Percentiles rank a stretch among this genome's conserved stretches.
phyloP scores from a whole-genome alignment of 1,284 basidiomycete genomes.

The Apiotrichum laibachii region DNA sequence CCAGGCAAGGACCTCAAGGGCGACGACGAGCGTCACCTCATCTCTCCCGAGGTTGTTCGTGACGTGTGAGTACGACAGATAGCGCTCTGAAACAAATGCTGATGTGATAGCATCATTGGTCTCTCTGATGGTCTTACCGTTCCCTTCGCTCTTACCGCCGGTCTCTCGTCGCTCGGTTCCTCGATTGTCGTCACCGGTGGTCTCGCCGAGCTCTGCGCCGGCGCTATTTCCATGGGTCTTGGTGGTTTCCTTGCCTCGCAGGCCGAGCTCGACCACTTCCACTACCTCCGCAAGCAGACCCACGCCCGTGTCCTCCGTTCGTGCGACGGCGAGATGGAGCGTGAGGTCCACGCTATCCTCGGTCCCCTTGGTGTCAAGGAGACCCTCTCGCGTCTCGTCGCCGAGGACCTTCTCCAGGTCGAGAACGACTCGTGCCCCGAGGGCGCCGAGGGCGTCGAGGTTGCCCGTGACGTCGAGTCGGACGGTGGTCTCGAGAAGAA shows the following conservation, averaged over 20 bases:
- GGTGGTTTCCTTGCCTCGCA: slow-evolving; percentile 96
- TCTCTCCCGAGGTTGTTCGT: slow-evolving; percentile 52
- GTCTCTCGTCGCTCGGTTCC: slow-evolving; percentile 85
- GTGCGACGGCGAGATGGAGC: slow-evolving; percentile 91
- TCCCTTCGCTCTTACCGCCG: slow-evolving; percentile 77
- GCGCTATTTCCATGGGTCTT: slow-evolving; percentile 93
- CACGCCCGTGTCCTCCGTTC: slow-evolving; percentile 77
- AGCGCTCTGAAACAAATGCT: not conserved
- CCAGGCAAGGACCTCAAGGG: slow-evolving; percentile 49
- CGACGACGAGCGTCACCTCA: slow-evolving; percentile 52
- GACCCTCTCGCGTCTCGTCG: slow-evolving; percentile 72
- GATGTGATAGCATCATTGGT: slow-evolving; percentile 73
- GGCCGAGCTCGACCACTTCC: slow-evolving; percentile 91
- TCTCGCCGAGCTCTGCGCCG: slow-evolving; percentile 85
- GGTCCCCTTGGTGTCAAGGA: slow-evolving; percentile 86
- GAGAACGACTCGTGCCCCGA: slow-evolving; percentile 54
- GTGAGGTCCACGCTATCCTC: slow-evolving; percentile 85
- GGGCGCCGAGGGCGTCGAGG: slow-evolving; percentile 27
- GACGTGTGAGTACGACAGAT: slow-evolving; percentile 45
- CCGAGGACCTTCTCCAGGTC: slow-evolving; percentile 66
- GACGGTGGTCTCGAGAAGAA: slow-evolving; percentile 55
- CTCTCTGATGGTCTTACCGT: slow-evolving; percentile 95
- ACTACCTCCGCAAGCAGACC: slow-evolving; percentile 71
- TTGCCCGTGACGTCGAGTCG: slow-evolving; percentile 63
- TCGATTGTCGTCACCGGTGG: slow-evolving; percentile 86